phyloP scores from a whole-genome alignment of 1,139 yeast genomes.

The Pichia sp. region DNA sequence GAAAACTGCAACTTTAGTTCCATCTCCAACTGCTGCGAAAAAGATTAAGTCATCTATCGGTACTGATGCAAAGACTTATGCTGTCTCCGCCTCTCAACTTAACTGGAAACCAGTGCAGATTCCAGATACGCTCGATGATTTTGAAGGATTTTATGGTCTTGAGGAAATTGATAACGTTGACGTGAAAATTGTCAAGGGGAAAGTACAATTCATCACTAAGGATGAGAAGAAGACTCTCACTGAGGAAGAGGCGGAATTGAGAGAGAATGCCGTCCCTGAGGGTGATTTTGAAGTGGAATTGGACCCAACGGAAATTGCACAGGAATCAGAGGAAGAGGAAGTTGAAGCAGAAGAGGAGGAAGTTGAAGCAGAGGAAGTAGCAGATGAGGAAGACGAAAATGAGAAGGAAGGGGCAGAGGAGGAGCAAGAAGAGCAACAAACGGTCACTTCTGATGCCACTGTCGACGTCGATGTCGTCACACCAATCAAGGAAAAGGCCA shows the following conservation, averaged over 20 bases:
- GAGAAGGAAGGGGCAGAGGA: constrained; percentile 5
- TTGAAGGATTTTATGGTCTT: constrained; percentile 84
- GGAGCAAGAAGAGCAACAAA: not conserved
- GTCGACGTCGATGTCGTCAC: too few species aligned
- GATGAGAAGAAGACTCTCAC: constrained; percentile 29
- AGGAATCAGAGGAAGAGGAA: constrained; percentile 12
- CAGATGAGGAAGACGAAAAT: constrained; percentile 3
- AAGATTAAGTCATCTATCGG: too few species aligned
- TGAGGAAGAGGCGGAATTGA: constrained; percentile 19
- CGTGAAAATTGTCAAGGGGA: constrained; percentile 61
- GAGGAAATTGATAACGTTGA: constrained; percentile 94
- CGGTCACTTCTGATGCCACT: not conserved
- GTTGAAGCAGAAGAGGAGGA: constrained; percentile 1
- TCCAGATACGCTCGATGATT: constrained; percentile 79
- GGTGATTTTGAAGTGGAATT: constrained; percentile 22
- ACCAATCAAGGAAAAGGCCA: not conserved
- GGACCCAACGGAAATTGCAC: constrained; percentile 17
- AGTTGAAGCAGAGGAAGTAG: not conserved
- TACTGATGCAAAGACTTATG: too few species aligned
- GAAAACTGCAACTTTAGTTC: too few species aligned
- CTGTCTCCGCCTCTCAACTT: constrained; percentile 45
- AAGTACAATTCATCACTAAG: constrained; percentile 52
- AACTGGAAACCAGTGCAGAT: constrained; percentile 79
- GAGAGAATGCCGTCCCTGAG: constrained; percentile 18
- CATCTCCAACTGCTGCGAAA: too few species aligned